Base-by-base conservation (phyloP, 805 yeast species). In the Schwanniomyces polymorphus region DNA sequence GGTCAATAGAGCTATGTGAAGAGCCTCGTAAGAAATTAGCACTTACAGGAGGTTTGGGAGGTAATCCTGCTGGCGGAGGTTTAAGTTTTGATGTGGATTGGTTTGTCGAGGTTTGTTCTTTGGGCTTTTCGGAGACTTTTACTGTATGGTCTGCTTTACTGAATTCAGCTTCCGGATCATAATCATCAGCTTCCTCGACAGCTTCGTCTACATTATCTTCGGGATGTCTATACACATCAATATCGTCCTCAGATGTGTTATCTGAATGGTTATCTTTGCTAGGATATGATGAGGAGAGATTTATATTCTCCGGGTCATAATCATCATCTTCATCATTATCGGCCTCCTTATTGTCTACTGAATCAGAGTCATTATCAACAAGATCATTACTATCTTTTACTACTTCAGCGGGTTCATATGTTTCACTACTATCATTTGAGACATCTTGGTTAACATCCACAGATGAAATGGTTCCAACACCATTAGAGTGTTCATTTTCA, bases 21-120 rank as follows among this genome's bases (percentile, higher is more conserved):
- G 27, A 14, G 3, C 27, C 16, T 5, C 14, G 25, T 11, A 37
- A 21, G 42, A 21, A 10, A 41, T 48, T 25, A 28, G 56, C 58
- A 39, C 33, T 49, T 45, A 58, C 59, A 10, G 59, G 60, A 8
- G 71, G 71, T 51, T 59, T 67, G 6, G 67, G 67, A 38, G 64
- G 67, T 23, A 60, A 58, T 1, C 64, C 65, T 16, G 52, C 49
- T 8, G 64, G 53, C 21, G 51, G 42, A 2, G 21, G 35, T 21
- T 31, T 31, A 17, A 31, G 17, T 31, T 14, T 14, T 14, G 35
- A 31, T 5, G 21, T 18, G 42, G 46, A 16, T 42, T 14, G 14
- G 29, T 16, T 6, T 5, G 35, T 7, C 14, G 35, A 10, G 10
- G 27, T 18, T 11, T 18, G 29, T 14, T 38, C 42, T 12, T 29